These are phyloP conservation scores for Phycomyces blakesleeanus DNA, from an alignment of 192 early-diverging fungal genomes.

Conservation along the genomic window DNA sequence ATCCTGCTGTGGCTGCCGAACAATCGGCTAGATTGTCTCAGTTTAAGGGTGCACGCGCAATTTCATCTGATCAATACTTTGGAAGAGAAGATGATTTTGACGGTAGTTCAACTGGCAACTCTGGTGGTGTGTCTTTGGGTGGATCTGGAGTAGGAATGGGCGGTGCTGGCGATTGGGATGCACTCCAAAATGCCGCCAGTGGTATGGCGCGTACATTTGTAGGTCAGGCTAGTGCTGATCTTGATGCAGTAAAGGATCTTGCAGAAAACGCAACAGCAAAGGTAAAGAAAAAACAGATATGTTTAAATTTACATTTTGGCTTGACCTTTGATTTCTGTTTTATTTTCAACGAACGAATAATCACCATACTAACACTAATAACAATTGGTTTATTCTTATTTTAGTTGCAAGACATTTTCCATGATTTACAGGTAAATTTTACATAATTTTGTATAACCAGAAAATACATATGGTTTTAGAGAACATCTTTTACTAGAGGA, in stretches of 20 bases:
- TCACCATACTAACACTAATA: no score
- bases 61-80: slow-evolving; percentile 85
- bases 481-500: neutral
- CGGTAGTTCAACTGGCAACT: neutral
- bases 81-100: slow-evolving; percentile 45
- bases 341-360: no score
- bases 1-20: slow-evolving; percentile 52
- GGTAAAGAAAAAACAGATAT: no score
- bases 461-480: no score
- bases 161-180: slow-evolving; percentile 25
- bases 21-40: slow-evolving; percentile 51
- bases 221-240: slow-evolving; percentile 40
- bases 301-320: no score
- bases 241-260: slow-evolving; percentile 37
- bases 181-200: slow-evolving; percentile 31
- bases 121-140: slow-evolving; percentile 37
- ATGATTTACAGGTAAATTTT: slow-evolving; percentile 19
- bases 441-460: no score
- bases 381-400: neutral
- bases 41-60: slow-evolving; percentile 73
- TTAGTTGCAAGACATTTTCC: slow-evolving; percentile 20
- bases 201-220: slow-evolving; percentile 44
- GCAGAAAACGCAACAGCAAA: slow-evolving; percentile 33
- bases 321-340: no score
- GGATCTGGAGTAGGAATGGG: neutral